Base-by-base conservation (phyloP, 352 stramenopile species). In the Peronospora belbahrii region DNA sequence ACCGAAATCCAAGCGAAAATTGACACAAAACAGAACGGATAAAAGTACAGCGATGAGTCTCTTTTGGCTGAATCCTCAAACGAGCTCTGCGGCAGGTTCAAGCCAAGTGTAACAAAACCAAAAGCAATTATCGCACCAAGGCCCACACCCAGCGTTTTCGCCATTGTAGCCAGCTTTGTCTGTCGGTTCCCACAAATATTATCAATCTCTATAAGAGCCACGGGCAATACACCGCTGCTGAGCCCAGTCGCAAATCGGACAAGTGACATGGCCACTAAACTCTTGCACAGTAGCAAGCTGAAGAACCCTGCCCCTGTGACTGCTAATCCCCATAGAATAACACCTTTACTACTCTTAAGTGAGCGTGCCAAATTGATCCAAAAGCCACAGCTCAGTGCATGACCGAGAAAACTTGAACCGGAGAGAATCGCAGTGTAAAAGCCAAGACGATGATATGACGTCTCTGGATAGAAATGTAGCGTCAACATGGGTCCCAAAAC, bases 111-210 rank as follows among this genome's bases (percentile, higher is more conserved):
- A 13, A 88, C 52, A 2, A 88, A 67, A 13, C 67, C 25, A 24
- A 83, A 70, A 4, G 78, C 83, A n/a, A 42, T 44, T 9, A 66
- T 51, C 0, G 71, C 69, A 14, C 73, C 78, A 2, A 90, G 52
- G 0, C 69, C 64, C 11, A 83, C 67, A 18, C 75, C 78, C n/a
- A 88, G 30, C 30, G 82, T 85, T 62, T 74, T 84, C 55, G 69
- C 74, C 4, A 79, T 62, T 9, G 70, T 52, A 5, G 75, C 75
- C 23, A 90, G 24, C 6, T 68, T 71, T 7, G 78, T 83, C 44
- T 90, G 78, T 8, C 78, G 67, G 27, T 86, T 83, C 22, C 77
- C 78, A 50, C 79, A 90, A 31, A 90, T 88, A 24, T 83, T 85
- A 54, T 90, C 79, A 17, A 88, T 87, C 50, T 90, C 75, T 33